These are phyloP conservation scores for Phytophthora ramorum DNA, from an alignment of 352 stramenopile species.

Conservation along the genomic window DNA sequence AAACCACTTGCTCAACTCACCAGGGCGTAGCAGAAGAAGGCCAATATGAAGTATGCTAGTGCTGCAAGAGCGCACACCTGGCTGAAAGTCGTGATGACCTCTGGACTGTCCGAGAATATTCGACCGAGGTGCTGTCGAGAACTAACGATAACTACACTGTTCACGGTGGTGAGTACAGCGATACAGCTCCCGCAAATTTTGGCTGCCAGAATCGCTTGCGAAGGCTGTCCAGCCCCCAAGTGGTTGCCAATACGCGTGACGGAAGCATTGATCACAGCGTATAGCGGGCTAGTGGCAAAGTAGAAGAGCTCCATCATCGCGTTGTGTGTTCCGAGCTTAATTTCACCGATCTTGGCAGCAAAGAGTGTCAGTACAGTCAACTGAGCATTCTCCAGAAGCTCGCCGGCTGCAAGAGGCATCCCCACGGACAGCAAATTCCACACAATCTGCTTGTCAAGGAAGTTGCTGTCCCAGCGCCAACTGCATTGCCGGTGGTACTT, in stretches of 20 bases:
- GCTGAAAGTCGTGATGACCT: constrained; percentile 60
- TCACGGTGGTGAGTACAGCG: constrained; percentile 45
- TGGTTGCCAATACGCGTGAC: constrained; percentile 77
- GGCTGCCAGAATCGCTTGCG: constrained; percentile 54
- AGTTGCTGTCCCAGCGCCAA: constrained; percentile 54
- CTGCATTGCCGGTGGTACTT: constrained; percentile 51
- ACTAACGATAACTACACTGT: constrained; percentile 53
- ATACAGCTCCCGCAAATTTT: constrained; percentile 59
- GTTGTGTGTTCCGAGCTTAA: constrained; percentile 80
- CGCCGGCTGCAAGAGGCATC: constrained; percentile 59
- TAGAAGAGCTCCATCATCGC: constrained; percentile 90
- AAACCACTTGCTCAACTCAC: constrained; percentile 33
- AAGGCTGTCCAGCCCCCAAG: constrained; percentile 53
- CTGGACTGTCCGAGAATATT: constrained; percentile 75
- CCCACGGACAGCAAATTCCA: constrained; percentile 56
- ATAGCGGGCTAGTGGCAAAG: constrained; percentile 79
- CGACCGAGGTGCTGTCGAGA: constrained; percentile 48
- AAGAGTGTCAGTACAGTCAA: constrained; percentile 82
- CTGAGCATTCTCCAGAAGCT: constrained; percentile 81
- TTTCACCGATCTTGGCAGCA: constrained; percentile 67
- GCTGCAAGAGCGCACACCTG: constrained; percentile 64
- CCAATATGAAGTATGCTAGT: constrained; percentile 72
- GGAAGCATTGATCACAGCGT: constrained; percentile 67
- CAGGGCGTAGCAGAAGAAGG: constrained; percentile 84
- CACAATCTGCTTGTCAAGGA: constrained; percentile 50